A percentile compares a stretch with the other conserved stretches of the same genome.
These are phyloP conservation scores for Kodamaea sp. DNA, from an alignment of 1,139 yeast species.

Conservation along the genomic window DNA sequence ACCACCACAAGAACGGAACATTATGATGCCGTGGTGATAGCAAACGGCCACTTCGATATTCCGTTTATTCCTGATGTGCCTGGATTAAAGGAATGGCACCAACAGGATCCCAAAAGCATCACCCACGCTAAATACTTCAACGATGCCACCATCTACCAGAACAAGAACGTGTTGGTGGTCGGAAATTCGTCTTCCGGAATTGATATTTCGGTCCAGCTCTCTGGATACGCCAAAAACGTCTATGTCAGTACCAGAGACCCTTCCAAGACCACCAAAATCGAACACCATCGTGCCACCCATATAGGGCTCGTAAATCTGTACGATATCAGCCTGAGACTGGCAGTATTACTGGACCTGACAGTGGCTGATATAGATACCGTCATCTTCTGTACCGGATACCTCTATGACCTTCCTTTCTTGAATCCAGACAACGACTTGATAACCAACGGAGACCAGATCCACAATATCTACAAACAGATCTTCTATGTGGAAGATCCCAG, in stretches of 20 bases:
- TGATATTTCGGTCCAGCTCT: slow-evolving; percentile 47
- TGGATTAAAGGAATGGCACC: slow-evolving; percentile 44
- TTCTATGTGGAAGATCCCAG: slow-evolving; percentile 49
- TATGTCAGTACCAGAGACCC: slow-evolving; percentile 35
- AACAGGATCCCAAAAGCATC: slow-evolving; percentile 27
- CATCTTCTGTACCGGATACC: slow-evolving; percentile 52
- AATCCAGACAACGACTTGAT: slow-evolving; percentile 28
- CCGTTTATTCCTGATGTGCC: slow-evolving; percentile 47
- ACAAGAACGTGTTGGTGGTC: slow-evolving; percentile 45
- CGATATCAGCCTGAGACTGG: slow-evolving; percentile 19
- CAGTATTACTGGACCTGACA: slow-evolving; percentile 24
- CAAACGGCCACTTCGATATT: slow-evolving; percentile 50
- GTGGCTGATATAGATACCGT: slow-evolving; percentile 36
- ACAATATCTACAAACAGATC: slow-evolving; percentile 42
- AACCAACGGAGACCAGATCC: slow-evolving; percentile 34
- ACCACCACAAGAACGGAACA: slow-evolving; percentile 1
- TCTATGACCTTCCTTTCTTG: slow-evolving; percentile 45
- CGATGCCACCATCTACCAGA: slow-evolving; percentile 30
- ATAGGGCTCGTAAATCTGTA: slow-evolving; percentile 34
- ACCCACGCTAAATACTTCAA: slow-evolving; percentile 48
- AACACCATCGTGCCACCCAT: slow-evolving; percentile 15
- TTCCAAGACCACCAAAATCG: slow-evolving; percentile 18
- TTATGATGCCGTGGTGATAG: slow-evolving; percentile 48
- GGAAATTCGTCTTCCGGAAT: slow-evolving; percentile 52
- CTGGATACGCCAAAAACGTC: slow-evolving; percentile 40